Evolutionary conservation across 805 yeast species (phyloP).

Genomic region (Saccharomycopsis sp.): DNA sequence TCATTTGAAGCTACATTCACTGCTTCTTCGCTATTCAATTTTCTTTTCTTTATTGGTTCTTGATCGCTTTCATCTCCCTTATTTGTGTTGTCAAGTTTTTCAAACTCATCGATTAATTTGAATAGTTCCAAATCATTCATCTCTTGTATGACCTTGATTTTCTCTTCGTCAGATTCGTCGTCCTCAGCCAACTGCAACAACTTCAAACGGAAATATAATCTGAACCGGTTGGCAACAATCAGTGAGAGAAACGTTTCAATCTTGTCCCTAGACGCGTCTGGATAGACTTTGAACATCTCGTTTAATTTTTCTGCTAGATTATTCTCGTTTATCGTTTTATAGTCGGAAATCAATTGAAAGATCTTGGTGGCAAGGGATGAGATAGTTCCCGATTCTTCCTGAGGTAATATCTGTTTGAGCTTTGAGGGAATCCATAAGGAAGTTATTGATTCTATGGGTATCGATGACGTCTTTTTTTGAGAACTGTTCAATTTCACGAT

Average conservation of each 20-base stretch:
- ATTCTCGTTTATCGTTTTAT: conserved; percentile 30
- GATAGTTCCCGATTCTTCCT: neutral
- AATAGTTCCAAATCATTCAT: conserved; percentile 39
- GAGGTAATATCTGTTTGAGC: conserved; percentile 30
- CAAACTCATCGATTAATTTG: conserved; percentile 37
- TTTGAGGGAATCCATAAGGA: conserved; percentile 50
- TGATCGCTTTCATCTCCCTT: conserved; percentile 17
- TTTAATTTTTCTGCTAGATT: conserved; percentile 49
- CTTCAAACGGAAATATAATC: conserved; percentile 48
- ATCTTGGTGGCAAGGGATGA: conserved; percentile 26
- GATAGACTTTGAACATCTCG: conserved; percentile 45
- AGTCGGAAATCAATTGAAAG: conserved; percentile 33
- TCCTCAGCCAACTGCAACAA: conserved; percentile 33
- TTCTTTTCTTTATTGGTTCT: conserved; percentile 7
- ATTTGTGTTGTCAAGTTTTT: conserved; percentile 27
- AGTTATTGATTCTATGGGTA: conserved; percentile 37
- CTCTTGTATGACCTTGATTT: conserved; percentile 32
- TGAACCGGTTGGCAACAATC: conserved; percentile 44
- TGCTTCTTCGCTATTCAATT: conserved; percentile 20
- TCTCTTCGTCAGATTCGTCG: conserved; percentile 27
- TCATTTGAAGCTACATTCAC: conserved; percentile 19
- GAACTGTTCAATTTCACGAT: conserved; percentile 18
- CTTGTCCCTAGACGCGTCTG: conserved; percentile 19
- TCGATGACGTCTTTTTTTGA: conserved; percentile 6
- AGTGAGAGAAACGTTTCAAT: conserved; percentile 39